Evolutionary conservation across 345 rosid species (phyloP).

Genomic region (Euphorbia pulcherrima): DNA sequence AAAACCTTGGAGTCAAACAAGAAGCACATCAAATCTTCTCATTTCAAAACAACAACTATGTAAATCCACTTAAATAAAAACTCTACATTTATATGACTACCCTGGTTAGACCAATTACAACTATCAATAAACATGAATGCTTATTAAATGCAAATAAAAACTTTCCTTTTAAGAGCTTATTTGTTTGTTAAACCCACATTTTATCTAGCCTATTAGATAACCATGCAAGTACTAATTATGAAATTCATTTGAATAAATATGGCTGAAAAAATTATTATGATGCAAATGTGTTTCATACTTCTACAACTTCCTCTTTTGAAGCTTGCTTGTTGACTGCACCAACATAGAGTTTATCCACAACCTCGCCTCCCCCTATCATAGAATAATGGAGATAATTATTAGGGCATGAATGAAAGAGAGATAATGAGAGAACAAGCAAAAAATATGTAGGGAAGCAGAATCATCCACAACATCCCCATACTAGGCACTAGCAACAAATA

Average conservation of each 20-base stretch:
- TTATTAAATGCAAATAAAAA: not conserved
- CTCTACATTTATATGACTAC: not conserved
- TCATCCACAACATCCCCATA: not conserved
- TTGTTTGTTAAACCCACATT: not conserved
- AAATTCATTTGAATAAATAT: constrained; percentile 5
- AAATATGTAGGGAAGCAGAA: constrained; percentile 1
- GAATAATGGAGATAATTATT: constrained; percentile 7
- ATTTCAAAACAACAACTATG: not conserved
- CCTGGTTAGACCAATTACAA: not conserved
- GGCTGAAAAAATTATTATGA: not conserved
- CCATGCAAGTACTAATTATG: not conserved
- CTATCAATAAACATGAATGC: not conserved
- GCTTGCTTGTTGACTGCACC: constrained; percentile 66
- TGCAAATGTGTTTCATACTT: constrained; percentile 40
- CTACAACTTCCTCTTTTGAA: constrained; percentile 57
- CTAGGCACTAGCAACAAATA: constrained; percentile 13
- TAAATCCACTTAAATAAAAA: not conserved
- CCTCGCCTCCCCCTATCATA: constrained; percentile 39
- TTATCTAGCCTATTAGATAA: not conserved
- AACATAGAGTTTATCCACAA: constrained; percentile 65
- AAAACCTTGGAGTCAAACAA: constrained; percentile 9
- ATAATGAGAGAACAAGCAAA: not conserved
- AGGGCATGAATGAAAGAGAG: constrained; percentile 7
- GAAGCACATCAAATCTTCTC: not conserved
- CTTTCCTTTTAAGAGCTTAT: not conserved